Evolutionary conservation across 805 yeast species (phyloP).

Genomic region (Jamesozyma rosinii): DNA sequence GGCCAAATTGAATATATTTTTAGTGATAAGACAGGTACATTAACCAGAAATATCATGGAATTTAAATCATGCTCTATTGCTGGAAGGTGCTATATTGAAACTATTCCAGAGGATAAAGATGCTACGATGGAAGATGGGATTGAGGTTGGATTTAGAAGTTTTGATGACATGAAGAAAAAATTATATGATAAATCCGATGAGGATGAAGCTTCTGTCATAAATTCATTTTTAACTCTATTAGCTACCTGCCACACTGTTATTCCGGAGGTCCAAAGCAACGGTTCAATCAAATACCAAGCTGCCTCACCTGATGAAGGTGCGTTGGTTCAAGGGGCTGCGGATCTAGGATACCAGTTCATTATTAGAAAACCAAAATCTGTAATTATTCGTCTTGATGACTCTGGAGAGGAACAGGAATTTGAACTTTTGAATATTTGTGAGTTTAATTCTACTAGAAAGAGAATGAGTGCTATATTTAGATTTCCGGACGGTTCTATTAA

Average conservation of each 20-base stretch:
- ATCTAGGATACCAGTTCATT: conserved; percentile 72
- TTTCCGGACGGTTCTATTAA: conserved; percentile 90
- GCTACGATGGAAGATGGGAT: conserved; percentile 69
- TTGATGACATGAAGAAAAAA: conserved; percentile 49
- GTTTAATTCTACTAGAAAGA: conserved; percentile 91
- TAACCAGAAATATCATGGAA: conserved; percentile 94
- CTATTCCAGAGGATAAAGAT: conserved; percentile 82
- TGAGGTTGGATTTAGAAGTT: conserved; percentile 69
- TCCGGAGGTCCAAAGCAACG: conserved; percentile 66
- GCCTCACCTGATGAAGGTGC: conserved; percentile 99
- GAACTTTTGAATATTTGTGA: conserved; percentile 88
- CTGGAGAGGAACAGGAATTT: conserved; percentile 48
- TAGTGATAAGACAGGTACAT: conserved; percentile 95
- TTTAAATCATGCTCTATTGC: conserved; percentile 89
- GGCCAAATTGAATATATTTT: conserved; percentile 96
- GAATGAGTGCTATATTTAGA: conserved; percentile 92
- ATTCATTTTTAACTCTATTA: conserved; percentile 71
- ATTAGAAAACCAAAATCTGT: conserved; percentile 81
- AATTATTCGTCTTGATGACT: conserved; percentile 45
- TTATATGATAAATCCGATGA: conserved; percentile 34
- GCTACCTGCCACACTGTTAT: conserved; percentile 97
- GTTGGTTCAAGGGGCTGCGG: conserved; percentile 90
- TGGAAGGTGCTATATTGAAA: conserved; percentile 79
- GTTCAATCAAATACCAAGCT: conserved; percentile 84
- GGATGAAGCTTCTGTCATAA: conserved; percentile 42